Evolutionary conservation across 306 rosid species (phyloP), one percentile per base, ranked within the genome.

Genomic region (Prunus mongolica): DNA sequence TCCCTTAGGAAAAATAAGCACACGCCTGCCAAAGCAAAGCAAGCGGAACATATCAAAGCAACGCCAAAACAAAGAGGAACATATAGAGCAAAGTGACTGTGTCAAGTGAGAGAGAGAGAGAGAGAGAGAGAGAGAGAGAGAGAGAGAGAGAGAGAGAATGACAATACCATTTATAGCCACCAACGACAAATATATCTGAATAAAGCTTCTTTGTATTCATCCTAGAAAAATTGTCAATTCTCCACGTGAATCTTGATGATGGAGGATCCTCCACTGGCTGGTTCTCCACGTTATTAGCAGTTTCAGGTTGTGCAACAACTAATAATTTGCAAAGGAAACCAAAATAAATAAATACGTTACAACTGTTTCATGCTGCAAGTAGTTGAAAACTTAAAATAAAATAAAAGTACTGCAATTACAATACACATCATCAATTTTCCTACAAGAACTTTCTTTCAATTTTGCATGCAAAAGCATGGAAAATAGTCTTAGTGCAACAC

Each of bases 1-100:
- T 72, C 96, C 96, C 81, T 89, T 92, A 1, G 98, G 98, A 81
- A 89, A 95, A 83, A 92, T 89, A 77, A 89, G 93, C 72, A 95
- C 86, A 8, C 96, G 94, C 98, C 98, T 95, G 85, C 72, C 14
- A 22, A 67, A 62, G 6, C 44, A 61, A 27, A 62, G 69, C 49
- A 60, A 69, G 12, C 45, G 3, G 13, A n/a, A 56, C 38, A 32
- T 9, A 24, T 38, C 54, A 18, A 46, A 20, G 19, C 16, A 49
- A 51, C 12, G 45, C 54, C 54, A 49, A 49, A 49, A 13, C 54
- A 14, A 56, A 20, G 62, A 62, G 60, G 34, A 57, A 22, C 18
- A 24, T 56, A 66, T 24, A 68, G 76, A 68, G 41, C 46, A 80
- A 46, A 20, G 44, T 65, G 49, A 54, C 46, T 4, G 20, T 12